Conservation (phyloP, 2,329 filamentous ascomycete species). For the Diaporthe citri region DNA sequence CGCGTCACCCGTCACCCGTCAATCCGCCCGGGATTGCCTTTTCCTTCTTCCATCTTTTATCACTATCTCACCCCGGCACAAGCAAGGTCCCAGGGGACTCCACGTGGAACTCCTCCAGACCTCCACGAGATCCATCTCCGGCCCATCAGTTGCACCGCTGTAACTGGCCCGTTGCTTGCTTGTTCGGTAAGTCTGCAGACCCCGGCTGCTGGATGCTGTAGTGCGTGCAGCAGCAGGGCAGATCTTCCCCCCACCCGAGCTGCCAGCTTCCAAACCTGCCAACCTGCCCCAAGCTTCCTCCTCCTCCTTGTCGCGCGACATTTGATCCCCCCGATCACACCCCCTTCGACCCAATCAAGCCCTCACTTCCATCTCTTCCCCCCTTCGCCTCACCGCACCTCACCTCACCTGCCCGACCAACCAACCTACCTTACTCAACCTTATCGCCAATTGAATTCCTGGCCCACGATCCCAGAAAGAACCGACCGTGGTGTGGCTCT, state of each 20-base stretch:
- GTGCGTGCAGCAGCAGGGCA: constrained; percentile 27
- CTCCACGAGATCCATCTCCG: constrained; percentile 7
- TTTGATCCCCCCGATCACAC: not conserved
- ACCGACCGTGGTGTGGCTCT: not conserved
- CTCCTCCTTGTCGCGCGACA: constrained; percentile 18
- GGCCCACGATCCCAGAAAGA: not conserved
- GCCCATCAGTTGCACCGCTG: constrained; percentile 8
- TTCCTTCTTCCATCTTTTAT: not conserved
- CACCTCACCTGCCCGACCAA: not conserved
- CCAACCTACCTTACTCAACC: not conserved
- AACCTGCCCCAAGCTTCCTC: constrained; percentile 20
- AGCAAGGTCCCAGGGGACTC: not conserved
- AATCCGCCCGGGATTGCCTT: constrained; percentile 3
- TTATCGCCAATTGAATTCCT: constrained; percentile 14
- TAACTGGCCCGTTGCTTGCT: constrained; percentile 18
- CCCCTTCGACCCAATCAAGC: constrained; percentile 25
- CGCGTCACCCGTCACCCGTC: constrained; percentile 9
- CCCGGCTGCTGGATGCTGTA: constrained; percentile 5
- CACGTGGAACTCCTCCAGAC: constrained; percentile 13
- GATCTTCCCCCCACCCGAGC: constrained; percentile 19
- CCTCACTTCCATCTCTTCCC: constrained; percentile 3
- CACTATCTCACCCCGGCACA: not conserved
- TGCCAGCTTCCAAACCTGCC: not conserved
- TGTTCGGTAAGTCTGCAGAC: constrained; percentile 14
- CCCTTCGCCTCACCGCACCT: not conserved